Evolutionary conservation across 2,329 filamentous ascomycete species (phyloP), one percentile per base, ranked within the genome.

Genomic region (Dothistroma septosporum): DNA sequence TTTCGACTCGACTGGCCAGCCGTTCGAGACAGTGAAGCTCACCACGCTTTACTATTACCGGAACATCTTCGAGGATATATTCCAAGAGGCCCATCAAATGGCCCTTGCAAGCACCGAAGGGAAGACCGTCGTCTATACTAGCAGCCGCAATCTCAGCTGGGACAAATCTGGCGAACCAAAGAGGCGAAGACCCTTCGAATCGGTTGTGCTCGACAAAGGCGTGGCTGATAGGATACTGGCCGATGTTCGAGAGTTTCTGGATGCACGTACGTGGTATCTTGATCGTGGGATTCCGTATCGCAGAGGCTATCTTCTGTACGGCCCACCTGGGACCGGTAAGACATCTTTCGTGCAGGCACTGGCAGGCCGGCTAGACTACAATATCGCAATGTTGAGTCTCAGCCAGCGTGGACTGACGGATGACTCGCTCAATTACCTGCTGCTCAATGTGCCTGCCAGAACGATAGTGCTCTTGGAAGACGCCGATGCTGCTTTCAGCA

Each of bases 311-410:
- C 82, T 94, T 0, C 83, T 94, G 7, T 80, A 91, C 65, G 91
- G 91, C 0, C 89, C 90, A 0, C 67, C 68, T 19, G 69, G 68
- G 0, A 96, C 89, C 47, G 95, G 91, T 37, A 97, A 96, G 79
- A 97, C 89, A 62, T 96, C 91, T 0, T 97, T 99, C 69, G 97
- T 99, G 64, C 92, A 97, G 75, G 92, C 94, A 0, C 79, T 99
- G 47, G 94, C 94, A 0, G 93, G 92, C n/a, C 87, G 94, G 71
- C 77, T 97, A 59, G 91, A 96, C 73, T 96, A 93, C 74, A 90
- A 90, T 69, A 94, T 97, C 68, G 92, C 92, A 56, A 92, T 96
- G 77, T 82, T 97, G 66, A 96, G 96, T 69, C 83, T 97, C 32
- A 94, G 90, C 75, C 91, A 96, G 77, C 84, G 91, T 58, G 92